phyloP scores from a whole-genome alignment of 2,329 filamentous ascomycete species.

The Colletotrichum viniferum region DNA sequence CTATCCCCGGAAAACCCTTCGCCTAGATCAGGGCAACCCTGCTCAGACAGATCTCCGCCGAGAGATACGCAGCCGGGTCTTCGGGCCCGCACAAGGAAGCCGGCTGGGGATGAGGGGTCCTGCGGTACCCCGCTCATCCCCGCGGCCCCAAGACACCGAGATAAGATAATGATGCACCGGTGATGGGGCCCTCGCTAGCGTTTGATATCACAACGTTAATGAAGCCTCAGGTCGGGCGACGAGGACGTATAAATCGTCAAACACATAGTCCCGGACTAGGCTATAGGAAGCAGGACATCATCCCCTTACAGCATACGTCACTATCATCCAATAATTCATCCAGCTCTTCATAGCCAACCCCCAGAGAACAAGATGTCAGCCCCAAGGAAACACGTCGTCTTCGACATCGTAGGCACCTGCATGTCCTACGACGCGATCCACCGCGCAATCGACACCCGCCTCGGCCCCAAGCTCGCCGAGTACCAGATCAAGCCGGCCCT shows the following conservation, averaged over 20 bases:
- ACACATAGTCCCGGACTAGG: neutral
- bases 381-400: slow-evolving; percentile 47
- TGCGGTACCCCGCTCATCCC: neutral
- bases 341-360: neutral
- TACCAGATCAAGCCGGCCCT: slow-evolving; percentile 43
- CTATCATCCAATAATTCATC: neutral
- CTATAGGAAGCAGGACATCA: neutral
- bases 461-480: slow-evolving; percentile 43
- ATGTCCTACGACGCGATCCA: slow-evolving; percentile 50
- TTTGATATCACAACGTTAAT: neutral
- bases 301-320: neutral
- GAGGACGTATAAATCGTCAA: neutral
- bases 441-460: slow-evolving; percentile 40
- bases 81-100: neutral
- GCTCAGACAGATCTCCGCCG: neutral
- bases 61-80: neutral
- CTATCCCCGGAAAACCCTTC: neutral
- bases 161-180: neutral
- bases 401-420: slow-evolving; percentile 58
- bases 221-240: neutral
- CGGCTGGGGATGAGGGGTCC: neutral
- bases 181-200: neutral
- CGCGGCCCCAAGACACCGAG: neutral
- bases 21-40: neutral
- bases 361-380: neutral